Evolutionary conservation across 2,329 filamentous ascomycete genomes (phyloP).

Genomic region (Calonectria naviculata): DNA sequence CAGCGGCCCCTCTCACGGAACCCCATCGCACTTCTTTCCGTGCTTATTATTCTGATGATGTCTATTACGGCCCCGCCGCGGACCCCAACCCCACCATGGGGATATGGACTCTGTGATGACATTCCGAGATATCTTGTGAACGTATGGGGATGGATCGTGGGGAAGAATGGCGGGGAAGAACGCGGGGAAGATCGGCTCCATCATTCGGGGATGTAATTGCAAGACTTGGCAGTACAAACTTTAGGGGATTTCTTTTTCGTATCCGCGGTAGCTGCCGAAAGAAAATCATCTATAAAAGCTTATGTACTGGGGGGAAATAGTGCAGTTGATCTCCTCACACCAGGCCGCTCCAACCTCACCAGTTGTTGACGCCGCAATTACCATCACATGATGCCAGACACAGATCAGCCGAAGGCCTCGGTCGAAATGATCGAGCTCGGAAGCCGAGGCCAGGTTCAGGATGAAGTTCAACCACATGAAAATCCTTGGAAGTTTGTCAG

Average conservation of each 20-base stretch:
- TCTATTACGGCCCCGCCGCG: neutral
- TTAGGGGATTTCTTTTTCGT: neutral
- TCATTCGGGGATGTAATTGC: neutral
- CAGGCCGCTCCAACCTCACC: neutral
- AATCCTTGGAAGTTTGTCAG: neutral
- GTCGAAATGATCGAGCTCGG: neutral
- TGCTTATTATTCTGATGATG: neutral
- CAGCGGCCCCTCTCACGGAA: neutral
- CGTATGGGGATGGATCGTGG: neutral
- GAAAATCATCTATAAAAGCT: neutral
- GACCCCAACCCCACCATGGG: neutral
- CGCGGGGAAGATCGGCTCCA: neutral
- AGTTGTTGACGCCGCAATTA: neutral
- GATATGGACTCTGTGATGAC: neutral
- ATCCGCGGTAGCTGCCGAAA: neutral
- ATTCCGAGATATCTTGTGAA: neutral
- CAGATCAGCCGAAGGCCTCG: neutral
- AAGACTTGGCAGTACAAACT: neutral
- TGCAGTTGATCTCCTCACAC: neutral
- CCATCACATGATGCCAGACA: neutral
- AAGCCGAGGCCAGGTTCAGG: neutral
- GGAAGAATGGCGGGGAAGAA: too few relatives aligned
- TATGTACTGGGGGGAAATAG: neutral
- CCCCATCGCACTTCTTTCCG: neutral
- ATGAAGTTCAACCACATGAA: neutral